These are phyloP conservation scores for Hypoxylon sp. DNA, from an alignment of 2,329 filamentous ascomycete species.

Conservation along the genomic window DNA sequence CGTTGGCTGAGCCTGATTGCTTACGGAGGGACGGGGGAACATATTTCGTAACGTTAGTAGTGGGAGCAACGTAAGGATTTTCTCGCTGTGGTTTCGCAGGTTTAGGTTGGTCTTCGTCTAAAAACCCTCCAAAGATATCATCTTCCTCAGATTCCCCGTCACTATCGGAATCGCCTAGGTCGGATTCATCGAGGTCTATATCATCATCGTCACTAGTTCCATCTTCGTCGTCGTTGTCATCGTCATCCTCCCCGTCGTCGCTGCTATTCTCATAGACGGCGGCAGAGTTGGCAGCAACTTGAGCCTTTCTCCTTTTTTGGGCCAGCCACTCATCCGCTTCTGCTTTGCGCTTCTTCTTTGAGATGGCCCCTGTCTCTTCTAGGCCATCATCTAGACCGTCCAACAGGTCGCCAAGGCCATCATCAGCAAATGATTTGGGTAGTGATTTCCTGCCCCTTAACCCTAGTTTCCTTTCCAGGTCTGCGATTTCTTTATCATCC, in stretches of 20 bases:
- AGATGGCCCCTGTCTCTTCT: constrained; percentile 64
- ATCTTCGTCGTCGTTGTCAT: constrained; percentile 20
- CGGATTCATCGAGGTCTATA: constrained; percentile 48
- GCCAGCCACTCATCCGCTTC: constrained; percentile 74
- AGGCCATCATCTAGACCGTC: constrained; percentile 74
- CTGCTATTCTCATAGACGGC: constrained; percentile 37
- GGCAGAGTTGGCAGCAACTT: constrained; percentile 39
- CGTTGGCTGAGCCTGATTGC: constrained; percentile 73
- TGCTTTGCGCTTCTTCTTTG: constrained; percentile 73
- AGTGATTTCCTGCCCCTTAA: constrained; percentile 82
- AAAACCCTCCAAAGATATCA: constrained; percentile 60
- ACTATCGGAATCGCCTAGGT: constrained; percentile 33
- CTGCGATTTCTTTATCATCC: constrained; percentile 91
- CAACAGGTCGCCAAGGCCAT: constrained; percentile 85
- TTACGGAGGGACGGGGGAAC: constrained; percentile 87
- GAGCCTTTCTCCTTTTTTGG: constrained; percentile 68
- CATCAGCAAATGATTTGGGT: constrained; percentile 81
- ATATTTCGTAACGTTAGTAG: constrained; percentile 77
- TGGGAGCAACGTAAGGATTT: constrained; percentile 90
- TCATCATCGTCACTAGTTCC: constrained; percentile 39
- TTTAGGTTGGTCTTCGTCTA: constrained; percentile 54
- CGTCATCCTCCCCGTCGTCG: constrained; percentile 45
- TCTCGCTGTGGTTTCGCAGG: constrained; percentile 72
- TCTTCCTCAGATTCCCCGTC: constrained; percentile 50
- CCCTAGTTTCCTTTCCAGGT: constrained; percentile 88